These are phyloP conservation scores for Mycena vitilis DNA, from an alignment of 768 basidiomycete genomes.

Conservation along the genomic window DNA sequence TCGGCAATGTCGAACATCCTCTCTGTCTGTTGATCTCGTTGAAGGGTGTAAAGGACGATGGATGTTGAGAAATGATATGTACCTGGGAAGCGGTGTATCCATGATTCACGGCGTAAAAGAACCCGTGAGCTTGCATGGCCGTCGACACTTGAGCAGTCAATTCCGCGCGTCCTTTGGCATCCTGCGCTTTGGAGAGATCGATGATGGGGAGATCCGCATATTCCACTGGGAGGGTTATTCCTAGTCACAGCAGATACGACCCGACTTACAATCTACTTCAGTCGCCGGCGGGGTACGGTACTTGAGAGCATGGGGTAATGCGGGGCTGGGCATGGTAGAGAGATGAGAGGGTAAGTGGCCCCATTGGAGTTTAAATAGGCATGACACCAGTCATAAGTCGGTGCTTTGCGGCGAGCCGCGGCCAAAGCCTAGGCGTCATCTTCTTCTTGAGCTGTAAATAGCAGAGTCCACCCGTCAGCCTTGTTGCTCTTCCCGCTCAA, in stretches of 20 bases:
- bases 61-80: not conserved
- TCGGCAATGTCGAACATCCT: conserved; percentile 64
- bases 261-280: conserved; percentile 46
- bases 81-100: conserved; percentile 56
- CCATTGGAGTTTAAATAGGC: not conserved
- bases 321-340: conserved; percentile 45
- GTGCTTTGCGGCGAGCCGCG: too few species aligned
- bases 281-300: conserved; percentile 51
- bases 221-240: conserved; percentile 45
- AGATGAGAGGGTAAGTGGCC: not conserved
- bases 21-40: conserved; percentile 46
- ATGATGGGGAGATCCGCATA: conserved; percentile 64
- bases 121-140: conserved; percentile 58
- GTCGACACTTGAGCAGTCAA: conserved; percentile 56
- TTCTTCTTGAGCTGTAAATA: too few species aligned
- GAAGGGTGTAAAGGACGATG: not conserved
- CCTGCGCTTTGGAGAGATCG: conserved; percentile 57
- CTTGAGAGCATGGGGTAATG: conserved; percentile 49
- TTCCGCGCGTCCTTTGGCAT: conserved; percentile 49
- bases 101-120: conserved; percentile 63
- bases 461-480: too few species aligned
- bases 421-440: too few species aligned
- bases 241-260: not conserved
- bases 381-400: conserved; percentile 7
- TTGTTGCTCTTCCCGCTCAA: too few species aligned